phyloP scores from a whole-genome alignment of 2,329 filamentous ascomycete genomes.

The Alternaria sp. region DNA sequence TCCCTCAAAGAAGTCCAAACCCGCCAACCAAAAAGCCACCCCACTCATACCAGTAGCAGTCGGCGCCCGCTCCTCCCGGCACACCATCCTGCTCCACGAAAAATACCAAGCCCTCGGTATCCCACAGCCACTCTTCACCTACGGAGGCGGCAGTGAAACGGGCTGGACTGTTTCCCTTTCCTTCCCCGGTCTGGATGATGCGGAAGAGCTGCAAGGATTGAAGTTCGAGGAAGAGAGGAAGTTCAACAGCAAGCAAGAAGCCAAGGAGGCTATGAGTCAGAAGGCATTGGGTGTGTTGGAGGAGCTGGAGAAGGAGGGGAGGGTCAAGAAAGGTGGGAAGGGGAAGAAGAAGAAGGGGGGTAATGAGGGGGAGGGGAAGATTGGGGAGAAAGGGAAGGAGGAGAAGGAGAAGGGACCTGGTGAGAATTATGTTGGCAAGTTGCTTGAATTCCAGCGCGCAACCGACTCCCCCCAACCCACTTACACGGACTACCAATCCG shows the following conservation, averaged over 20 bases:
- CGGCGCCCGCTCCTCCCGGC: conserved; percentile 25
- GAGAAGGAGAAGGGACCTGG: conserved; percentile 18
- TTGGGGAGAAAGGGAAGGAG: conserved; percentile 25
- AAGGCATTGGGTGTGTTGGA: conserved; percentile 37
- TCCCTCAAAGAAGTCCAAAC: conserved; percentile 13
- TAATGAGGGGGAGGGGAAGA: conserved; percentile 24
- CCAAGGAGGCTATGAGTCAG: conserved; percentile 50
- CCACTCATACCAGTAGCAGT: conserved; percentile 25
- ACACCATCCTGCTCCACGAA: conserved; percentile 31
- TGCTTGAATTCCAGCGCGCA: conserved; percentile 46
- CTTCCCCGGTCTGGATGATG: conserved; percentile 26
- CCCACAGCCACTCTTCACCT: conserved; percentile 29
- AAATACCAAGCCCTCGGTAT: conserved; percentile 34
- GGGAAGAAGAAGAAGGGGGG: conserved; percentile 18
- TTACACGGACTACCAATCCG: conserved; percentile 47
- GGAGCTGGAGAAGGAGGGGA: conserved; percentile 26
- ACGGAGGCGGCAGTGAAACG: conserved; percentile 6
- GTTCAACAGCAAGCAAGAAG: conserved; percentile 51
- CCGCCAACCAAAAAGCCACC: neutral
- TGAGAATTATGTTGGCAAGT: conserved; percentile 45
- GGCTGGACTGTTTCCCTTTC: conserved; percentile 32
- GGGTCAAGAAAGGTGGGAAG: conserved; percentile 27
- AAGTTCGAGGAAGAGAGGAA: conserved; percentile 21
- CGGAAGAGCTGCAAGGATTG: conserved; percentile 21
- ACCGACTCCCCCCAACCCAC: conserved; percentile 34